Evolutionary conservation across 2,329 filamentous ascomycete genomes (phyloP).

Genomic region (Xylariaceae sp.): DNA sequence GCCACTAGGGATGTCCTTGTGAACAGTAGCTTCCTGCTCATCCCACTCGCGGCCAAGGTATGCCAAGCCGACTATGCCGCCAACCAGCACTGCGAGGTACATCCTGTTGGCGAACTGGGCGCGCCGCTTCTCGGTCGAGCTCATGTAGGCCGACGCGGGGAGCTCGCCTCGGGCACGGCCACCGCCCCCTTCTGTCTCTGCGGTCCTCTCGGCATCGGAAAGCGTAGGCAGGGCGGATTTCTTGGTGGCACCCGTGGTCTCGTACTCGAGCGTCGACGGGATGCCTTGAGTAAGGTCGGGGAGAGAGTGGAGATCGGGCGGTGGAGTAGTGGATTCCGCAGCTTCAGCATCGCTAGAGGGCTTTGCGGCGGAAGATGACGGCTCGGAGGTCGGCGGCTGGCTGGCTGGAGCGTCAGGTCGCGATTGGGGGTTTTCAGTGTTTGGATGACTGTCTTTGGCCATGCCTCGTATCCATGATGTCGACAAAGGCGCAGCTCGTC

Average conservation of each 20-base stretch:
- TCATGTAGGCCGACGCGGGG: constrained; percentile 78
- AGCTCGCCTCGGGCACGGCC: constrained; percentile 59
- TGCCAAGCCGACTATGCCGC: constrained; percentile 54
- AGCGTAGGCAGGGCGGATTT: constrained; percentile 36
- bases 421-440: constrained; percentile 12
- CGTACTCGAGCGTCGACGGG: constrained; percentile 81
- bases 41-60: constrained; percentile 91
- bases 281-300: constrained; percentile 94
- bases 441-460: constrained; percentile 38
- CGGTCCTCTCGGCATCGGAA: constrained; percentile 32
- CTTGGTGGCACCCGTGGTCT: constrained; percentile 52
- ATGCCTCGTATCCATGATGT: constrained; percentile 43
- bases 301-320: constrained; percentile 57
- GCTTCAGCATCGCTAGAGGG: constrained; percentile 12
- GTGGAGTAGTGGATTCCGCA: constrained; percentile 33
- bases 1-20: constrained; percentile 72
- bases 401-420: constrained; percentile 1
- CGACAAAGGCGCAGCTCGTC: constrained; percentile 32
- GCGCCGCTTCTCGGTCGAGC: constrained; percentile 80
- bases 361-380: constrained; percentile 15
- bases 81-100: constrained; percentile 58
- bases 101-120: constrained; percentile 71
- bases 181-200: constrained; percentile 42
- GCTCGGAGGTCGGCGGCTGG: constrained; percentile 1
- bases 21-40: constrained; percentile 64